These are phyloP conservation scores for Oidium heveae DNA, from an alignment of 2,329 filamentous ascomycete genomes.

Conservation along the genomic window DNA sequence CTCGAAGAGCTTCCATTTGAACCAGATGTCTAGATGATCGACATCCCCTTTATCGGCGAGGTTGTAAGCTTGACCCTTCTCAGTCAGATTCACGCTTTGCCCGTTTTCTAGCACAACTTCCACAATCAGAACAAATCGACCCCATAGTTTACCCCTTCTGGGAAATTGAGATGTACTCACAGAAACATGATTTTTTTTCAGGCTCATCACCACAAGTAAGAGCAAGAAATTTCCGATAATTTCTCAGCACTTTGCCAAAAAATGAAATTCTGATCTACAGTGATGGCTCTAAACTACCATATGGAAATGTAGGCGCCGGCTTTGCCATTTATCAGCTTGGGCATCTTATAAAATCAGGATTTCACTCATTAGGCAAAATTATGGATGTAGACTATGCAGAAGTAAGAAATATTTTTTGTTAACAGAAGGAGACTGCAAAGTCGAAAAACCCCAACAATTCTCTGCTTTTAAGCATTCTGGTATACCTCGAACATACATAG, in stretches of 20 bases:
- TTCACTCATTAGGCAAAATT: not conserved
- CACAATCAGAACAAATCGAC: not conserved
- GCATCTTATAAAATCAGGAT: not conserved
- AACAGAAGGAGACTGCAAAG: no score
- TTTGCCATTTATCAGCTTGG: not conserved
- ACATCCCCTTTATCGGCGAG: not conserved
- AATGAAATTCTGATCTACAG: not conserved
- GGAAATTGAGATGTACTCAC: not conserved
- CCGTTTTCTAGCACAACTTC: not conserved
- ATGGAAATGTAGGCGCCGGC: not conserved
- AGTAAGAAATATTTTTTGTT: no score
- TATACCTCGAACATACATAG: no score
- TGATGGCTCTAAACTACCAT: not conserved
- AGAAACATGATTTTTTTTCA: not conserved
- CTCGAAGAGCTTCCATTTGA: not conserved
- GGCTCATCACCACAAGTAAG: not conserved
- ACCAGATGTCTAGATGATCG: not conserved
- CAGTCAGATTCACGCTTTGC: no score
- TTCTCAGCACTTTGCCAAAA: not conserved
- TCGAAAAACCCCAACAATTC: no score
- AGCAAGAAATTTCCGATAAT: not conserved
- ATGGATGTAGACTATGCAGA: not conserved
- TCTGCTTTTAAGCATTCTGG: no score
- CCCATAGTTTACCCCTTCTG: not conserved
- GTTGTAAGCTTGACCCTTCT: no score